phyloP scores from a whole-genome alignment of 495 filamentous ascomycete genomes.

The Tuber umbilicatum region DNA sequence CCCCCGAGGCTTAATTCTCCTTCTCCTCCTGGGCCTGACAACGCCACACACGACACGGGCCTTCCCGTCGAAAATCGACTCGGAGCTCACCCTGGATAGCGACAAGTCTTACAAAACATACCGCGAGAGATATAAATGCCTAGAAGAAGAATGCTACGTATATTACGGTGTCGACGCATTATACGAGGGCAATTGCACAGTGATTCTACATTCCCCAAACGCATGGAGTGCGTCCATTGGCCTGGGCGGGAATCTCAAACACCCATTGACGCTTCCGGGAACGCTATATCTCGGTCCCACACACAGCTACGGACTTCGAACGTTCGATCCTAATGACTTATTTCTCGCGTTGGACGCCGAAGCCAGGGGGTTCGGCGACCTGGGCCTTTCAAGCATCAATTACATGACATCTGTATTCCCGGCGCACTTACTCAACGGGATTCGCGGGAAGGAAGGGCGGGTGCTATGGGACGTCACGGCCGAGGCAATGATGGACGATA shows the following conservation, averaged over 20 bases:
- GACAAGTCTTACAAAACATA: constrained; percentile 1
- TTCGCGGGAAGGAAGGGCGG: constrained; percentile 2
- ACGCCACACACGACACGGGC: background rate
- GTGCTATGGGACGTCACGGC: constrained; percentile 3
- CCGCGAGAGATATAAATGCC: background rate
- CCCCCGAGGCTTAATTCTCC: background rate
- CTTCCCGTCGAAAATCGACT: background rate
- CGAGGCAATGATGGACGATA: background rate
- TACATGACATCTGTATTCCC: constrained; percentile 1
- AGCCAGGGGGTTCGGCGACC: background rate
- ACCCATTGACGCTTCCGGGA: constrained; percentile 1
- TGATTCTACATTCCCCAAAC: background rate
- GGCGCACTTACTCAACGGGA: background rate
- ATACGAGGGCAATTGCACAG: background rate
- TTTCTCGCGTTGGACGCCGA: background rate
- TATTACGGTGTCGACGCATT: background rate
- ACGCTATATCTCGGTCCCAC: background rate
- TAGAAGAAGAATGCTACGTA: background rate
- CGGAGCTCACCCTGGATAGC: background rate
- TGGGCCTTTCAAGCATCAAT: background rate
- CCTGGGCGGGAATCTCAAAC: background rate
- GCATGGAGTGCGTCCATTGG: constrained; percentile 1
- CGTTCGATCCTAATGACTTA: background rate
- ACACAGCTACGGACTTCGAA: background rate
- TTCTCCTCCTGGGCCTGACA: background rate